Conservation (phyloP, 2,329 filamentous ascomycete species). For the Cercospora beticola region DNA sequence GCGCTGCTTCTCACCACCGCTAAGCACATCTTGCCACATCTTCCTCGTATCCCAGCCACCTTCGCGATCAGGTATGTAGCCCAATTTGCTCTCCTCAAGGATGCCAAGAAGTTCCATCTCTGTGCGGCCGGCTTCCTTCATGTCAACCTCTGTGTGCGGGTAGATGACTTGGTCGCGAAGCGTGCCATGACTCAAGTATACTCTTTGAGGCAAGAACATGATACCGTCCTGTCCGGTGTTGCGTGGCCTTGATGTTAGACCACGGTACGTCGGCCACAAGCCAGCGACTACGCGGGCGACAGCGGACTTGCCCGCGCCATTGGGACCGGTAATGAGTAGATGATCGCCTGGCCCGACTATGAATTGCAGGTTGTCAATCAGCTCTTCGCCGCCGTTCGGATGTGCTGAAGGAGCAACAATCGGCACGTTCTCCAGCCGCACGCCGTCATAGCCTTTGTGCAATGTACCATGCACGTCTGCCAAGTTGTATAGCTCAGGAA, state of each 20-base stretch:
- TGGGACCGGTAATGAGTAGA: slow-evolving; percentile 88
- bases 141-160: slow-evolving; percentile 89
- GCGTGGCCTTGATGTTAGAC: slow-evolving; percentile 84
- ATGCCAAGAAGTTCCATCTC: slow-evolving; percentile 77
- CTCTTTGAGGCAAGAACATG: slow-evolving; percentile 95
- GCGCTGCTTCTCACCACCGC: slow-evolving; percentile 93
- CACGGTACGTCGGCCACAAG: slow-evolving; percentile 93
- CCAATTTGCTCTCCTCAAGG: slow-evolving; percentile 79
- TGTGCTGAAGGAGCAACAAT: slow-evolving; percentile 85
- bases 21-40: slow-evolving; percentile 98
- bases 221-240: slow-evolving; percentile 72
- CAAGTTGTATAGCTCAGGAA: slow-evolving; percentile 80
- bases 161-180: slow-evolving; percentile 97
- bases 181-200: slow-evolving; percentile 88
- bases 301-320: slow-evolving; percentile 89
- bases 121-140: slow-evolving; percentile 75
- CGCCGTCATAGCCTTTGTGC: slow-evolving; percentile 91
- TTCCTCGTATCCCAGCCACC: slow-evolving; percentile 96
- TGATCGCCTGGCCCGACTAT: slow-evolving; percentile 90
- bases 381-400: slow-evolving; percentile 86
- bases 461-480: slow-evolving; percentile 91
- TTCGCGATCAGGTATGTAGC: slow-evolving; percentile 87
- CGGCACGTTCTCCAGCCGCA: slow-evolving; percentile 89
- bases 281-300: slow-evolving; percentile 86
- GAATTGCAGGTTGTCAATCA: slow-evolving; percentile 84